Base-by-base conservation (phyloP, 1,284 basidiomycete species). In the Leccinum griseonigrum region DNA sequence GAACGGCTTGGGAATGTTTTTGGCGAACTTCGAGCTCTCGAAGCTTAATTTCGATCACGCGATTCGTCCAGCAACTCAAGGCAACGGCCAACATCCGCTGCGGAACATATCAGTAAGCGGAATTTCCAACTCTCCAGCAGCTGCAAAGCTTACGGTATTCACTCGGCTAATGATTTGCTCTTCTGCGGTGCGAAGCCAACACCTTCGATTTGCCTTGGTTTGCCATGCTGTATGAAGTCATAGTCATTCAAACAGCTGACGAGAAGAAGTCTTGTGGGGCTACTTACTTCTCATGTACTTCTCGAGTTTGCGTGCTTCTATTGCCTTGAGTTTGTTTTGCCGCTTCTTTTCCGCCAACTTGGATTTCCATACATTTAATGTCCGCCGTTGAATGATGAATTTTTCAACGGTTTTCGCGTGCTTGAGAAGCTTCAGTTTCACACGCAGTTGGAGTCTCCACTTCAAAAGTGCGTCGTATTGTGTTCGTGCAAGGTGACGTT, bases 41-140 rank as follows among this genome's bases (percentile, higher is more conserved):
- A 59, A 86, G 79, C 69, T 91, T 93, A 60, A 89, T 72, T 54
- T 85, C 85, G 61, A 91, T 87, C 4, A 91, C 86, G 2, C 83
- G 82, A 66, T 86, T 85, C 14, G 85, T 90, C 91, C 91, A 93
- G 38, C 71, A 76, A 28, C 74, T 74, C 58, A 92, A 71, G 3
- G 80, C 69, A 53, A 74, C 70, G 11, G 74, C 72, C 66, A 85
- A 68, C 53, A 86, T 73, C 48, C 86, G 83, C 90, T 92, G 66
- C 46, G 40, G 51, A 54, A n/a, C 22, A 34, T 29, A 61, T 57
- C 54, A 48, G 18, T 22, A 48, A 63, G 22, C 22, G 22, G 54
- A 59, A 62, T 62, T 56, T 54, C 46, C 34, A 18, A 10, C 26
- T 29, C 56, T 46, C 31, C 29, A 38, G 38, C 14, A 6, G 10